Percentiles rank a stretch among this genome's conserved stretches.
Evolutionary conservation across 352 stramenopile genomes (phyloP).

Genomic region (Plasmopara viticola): DNA sequence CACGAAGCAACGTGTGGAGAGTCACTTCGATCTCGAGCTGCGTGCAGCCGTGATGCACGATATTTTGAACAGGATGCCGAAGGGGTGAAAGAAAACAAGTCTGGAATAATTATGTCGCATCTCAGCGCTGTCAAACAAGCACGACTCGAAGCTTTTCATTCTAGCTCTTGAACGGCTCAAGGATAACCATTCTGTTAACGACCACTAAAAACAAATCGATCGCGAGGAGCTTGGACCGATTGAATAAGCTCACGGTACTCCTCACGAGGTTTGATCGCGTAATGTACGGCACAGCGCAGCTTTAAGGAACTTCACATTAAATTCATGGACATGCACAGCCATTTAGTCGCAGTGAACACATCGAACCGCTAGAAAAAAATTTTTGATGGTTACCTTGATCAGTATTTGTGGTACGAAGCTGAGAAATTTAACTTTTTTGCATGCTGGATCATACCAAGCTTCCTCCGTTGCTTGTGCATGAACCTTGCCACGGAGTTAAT

Average conservation of each 20-base stretch:
- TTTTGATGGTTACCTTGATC: slow-evolving; percentile 99
- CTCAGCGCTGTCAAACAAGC: slow-evolving; percentile 99
- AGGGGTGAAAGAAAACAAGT: slow-evolving; percentile 99
- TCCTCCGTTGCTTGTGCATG: slow-evolving; percentile 98
- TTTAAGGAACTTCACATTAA: slow-evolving; percentile 99
- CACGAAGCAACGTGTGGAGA: slow-evolving; percentile 99
- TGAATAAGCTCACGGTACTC: slow-evolving; percentile 99
- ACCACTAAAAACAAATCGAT: slow-evolving; percentile 95
- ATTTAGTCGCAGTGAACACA: slow-evolving; percentile 98
- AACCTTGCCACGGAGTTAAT: slow-evolving; percentile 99
- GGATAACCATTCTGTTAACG: slow-evolving; percentile 97
- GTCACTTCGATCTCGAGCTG: slow-evolving; percentile 99
- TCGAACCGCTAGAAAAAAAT: slow-evolving; percentile 99
- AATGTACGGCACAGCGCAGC: slow-evolving; percentile 99
- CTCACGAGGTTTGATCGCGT: slow-evolving; percentile 94
- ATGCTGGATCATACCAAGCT: slow-evolving; percentile 99
- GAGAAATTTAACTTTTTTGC: slow-evolving; percentile 99
- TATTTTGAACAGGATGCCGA: slow-evolving; percentile 99
- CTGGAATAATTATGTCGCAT: slow-evolving; percentile 96
- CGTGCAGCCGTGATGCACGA: slow-evolving; percentile 99
- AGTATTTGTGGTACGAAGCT: slow-evolving; percentile 99
- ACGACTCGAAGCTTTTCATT: slow-evolving; percentile 99
- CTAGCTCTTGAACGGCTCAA: slow-evolving; percentile 98
- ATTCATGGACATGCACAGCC: slow-evolving; percentile 99
- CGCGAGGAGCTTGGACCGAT: slow-evolving; percentile 99